These are phyloP conservation scores for Isatis tinctoria DNA, from an alignment of 345 rosid genomes.

Conservation along the genomic window DNA sequence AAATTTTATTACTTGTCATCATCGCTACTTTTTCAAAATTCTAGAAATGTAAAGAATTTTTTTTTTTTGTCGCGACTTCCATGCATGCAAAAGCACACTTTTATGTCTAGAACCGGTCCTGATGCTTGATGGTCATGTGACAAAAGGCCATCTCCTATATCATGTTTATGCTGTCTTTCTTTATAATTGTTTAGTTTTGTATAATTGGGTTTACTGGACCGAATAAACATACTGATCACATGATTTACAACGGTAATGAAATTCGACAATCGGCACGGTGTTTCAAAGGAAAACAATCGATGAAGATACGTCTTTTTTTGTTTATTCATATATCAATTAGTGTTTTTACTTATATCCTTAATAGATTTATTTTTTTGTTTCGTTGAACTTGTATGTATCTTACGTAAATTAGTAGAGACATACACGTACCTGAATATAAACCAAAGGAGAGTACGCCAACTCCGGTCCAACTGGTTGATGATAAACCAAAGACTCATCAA, in stretches of 20 bases:
- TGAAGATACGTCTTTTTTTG: neutral
- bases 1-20: neutral
- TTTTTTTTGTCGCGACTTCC: neutral
- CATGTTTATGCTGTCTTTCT: neutral
- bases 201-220: neutral
- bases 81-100: neutral
- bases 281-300: too few relatives aligned
- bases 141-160: neutral
- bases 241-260: neutral
- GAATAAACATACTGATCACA: neutral
- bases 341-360: neutral
- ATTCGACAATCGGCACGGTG: neutral
- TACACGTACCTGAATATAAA: slow-evolving; percentile 53
- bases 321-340: neutral
- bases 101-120: neutral
- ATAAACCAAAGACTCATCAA: slow-evolving; percentile 40
- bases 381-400: neutral
- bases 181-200: neutral
- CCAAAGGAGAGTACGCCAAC: slow-evolving; percentile 51
- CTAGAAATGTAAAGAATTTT: neutral
- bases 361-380: neutral
- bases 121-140: neutral
- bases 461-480: slow-evolving; percentile 80
- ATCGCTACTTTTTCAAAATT: neutral
- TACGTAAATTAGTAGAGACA: neutral